Conservation (phyloP, 2,329 filamentous ascomycete genomes). For the Ophiostoma australiae region DNA sequence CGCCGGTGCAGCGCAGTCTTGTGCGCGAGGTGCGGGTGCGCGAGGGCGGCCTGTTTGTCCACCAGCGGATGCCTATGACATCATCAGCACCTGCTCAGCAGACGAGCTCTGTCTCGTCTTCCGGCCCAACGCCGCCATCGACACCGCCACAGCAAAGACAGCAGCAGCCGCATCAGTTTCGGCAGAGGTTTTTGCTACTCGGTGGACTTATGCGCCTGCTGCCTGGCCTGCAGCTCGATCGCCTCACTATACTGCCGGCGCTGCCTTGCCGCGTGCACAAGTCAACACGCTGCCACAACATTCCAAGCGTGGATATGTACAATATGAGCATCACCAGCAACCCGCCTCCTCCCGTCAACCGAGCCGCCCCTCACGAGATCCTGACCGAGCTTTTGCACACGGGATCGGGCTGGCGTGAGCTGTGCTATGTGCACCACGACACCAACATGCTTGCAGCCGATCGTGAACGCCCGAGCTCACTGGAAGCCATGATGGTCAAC, state of each 20-base stretch:
- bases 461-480: constrained; percentile 23
- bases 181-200: constrained; percentile 24
- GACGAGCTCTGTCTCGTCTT: background rate
- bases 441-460: constrained; percentile 25
- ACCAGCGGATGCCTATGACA: constrained; percentile 15
- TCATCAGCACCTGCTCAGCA: background rate
- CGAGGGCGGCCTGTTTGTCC: constrained; percentile 25
- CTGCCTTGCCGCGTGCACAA: constrained; percentile 26
- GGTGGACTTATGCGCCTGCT: constrained; percentile 28
- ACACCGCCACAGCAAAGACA: constrained; percentile 3
- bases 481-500: constrained; percentile 30
- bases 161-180: constrained; percentile 4
- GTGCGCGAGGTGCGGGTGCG: constrained; percentile 28
- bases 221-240: constrained; percentile 27
- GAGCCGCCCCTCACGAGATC: constrained; percentile 24
- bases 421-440: constrained; percentile 29
- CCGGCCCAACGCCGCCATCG: background rate
- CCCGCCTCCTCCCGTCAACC: constrained; percentile 12
- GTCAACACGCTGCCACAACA: constrained; percentile 22
- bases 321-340: constrained; percentile 21
- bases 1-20: constrained; percentile 22
- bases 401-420: constrained; percentile 28
- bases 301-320: constrained; percentile 24
- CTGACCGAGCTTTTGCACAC: constrained; percentile 26
- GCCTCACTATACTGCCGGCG: constrained; percentile 27